phyloP scores from a whole-genome alignment of 495 filamentous ascomycete genomes.

The Penicillium bovifimosum region DNA sequence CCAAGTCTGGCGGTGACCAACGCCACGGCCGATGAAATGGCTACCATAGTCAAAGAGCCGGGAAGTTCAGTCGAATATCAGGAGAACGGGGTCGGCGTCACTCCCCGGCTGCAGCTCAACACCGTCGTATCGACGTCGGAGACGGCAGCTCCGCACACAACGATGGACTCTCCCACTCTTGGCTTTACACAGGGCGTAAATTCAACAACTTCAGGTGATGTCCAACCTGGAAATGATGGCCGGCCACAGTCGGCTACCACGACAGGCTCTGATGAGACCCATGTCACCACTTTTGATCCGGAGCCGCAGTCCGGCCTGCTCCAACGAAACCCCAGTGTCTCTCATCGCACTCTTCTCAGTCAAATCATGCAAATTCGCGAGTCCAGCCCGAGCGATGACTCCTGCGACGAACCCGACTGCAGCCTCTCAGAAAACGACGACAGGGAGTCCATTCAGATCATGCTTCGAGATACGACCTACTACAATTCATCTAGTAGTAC shows the following conservation, averaged over 20 bases:
- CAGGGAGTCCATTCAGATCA: conserved; percentile 56
- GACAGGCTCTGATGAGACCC: conserved; percentile 47
- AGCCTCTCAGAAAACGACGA: conserved; percentile 50
- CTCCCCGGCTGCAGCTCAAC: conserved; percentile 30
- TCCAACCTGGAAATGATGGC: conserved; percentile 28
- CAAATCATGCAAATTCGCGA: conserved; percentile 51
- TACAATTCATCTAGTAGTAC: conserved; percentile 29
- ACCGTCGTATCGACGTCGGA: conserved; percentile 16
- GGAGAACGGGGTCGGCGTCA: conserved; percentile 1
- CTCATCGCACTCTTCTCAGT: conserved; percentile 43
- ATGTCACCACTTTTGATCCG: conserved; percentile 63
- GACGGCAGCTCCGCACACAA: conserved; percentile 12
- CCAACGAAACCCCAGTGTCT: conserved; percentile 25
- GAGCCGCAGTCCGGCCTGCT: conserved; percentile 61
- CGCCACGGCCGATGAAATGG: conserved; percentile 20
- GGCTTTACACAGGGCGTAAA: conserved; percentile 59
- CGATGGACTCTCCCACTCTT: conserved; percentile 63
- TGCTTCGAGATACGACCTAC: conserved; percentile 46
- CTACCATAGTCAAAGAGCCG: conserved; percentile 27
- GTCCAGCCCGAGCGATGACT: conserved; percentile 39
- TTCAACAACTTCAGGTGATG: conserved; percentile 12
- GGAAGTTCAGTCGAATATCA: neutral
- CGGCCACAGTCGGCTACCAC: conserved; percentile 38
- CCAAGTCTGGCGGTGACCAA: conserved; percentile 26
- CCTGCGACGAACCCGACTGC: conserved; percentile 48